These are phyloP conservation scores for Ophiostoma tasmaniense DNA, from an alignment of 2,329 filamentous ascomycete genomes.

Conservation along the genomic window DNA sequence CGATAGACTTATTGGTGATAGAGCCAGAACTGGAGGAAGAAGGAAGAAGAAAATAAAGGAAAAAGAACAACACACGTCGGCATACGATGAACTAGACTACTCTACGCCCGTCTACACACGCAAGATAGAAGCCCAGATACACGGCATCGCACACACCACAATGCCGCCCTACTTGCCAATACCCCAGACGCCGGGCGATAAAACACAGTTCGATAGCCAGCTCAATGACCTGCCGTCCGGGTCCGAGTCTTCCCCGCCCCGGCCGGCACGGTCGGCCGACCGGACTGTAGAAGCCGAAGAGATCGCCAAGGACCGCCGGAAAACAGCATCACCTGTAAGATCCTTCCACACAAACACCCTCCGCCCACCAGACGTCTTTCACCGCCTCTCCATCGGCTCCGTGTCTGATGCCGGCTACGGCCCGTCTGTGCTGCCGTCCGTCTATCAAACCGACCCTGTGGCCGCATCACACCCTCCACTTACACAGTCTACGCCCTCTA, in stretches of 20 bases:
- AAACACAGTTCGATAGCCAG: conserved; percentile 22
- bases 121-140: background rate
- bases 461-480: background rate
- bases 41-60: background rate
- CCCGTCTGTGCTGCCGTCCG: conserved; percentile 23
- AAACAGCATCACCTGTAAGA: conserved; percentile 7
- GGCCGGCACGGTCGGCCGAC: background rate
- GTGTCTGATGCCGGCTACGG: conserved; percentile 29
- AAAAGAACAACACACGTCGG: background rate
- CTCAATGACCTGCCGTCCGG: conserved; percentile 18
- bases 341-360: conserved; percentile 1
- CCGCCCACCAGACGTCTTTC: conserved; percentile 26
- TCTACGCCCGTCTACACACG: background rate
- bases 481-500: conserved; percentile 16
- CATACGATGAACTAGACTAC: background rate
- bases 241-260: background rate
- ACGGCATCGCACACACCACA: conserved; percentile 14
- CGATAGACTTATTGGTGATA: background rate
- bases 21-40: background rate
- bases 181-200: conserved; percentile 22
- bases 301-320: conserved; percentile 10
- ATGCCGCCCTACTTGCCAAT: conserved; percentile 24
- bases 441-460: conserved; percentile 12
- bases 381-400: conserved; percentile 35
- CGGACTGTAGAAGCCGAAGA: background rate